Percentiles rank a stretch among this genome's conserved stretches.
Conservation (phyloP, 208 protist genomes). For the Acanthamoeba royreba region DNA sequence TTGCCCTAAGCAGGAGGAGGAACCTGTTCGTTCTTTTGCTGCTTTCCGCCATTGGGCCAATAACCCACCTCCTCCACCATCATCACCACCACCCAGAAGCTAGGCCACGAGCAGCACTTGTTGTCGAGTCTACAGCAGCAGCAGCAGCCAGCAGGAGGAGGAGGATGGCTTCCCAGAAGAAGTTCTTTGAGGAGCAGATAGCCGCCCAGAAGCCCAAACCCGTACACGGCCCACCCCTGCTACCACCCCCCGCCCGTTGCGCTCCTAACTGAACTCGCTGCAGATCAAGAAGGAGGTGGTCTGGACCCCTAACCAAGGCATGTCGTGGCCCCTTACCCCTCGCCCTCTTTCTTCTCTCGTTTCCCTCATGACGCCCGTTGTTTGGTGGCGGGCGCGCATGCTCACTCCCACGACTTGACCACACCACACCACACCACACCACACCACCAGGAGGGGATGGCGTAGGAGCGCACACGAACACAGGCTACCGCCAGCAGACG, state of each 20-base stretch:
- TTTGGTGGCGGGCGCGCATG: no score
- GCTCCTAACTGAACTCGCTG: not conserved
- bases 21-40: no score
- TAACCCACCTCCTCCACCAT: no score
- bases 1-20: no score
- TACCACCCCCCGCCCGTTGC: not conserved
- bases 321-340: not conserved
- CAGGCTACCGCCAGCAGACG: not conserved
- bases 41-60: no score
- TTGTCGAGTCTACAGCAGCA: no score
- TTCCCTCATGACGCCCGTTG: no score
- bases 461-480: not conserved
- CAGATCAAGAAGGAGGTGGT: constrained; percentile 12
- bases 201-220: not conserved
- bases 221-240: not conserved
- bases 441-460: not conserved
- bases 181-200: not conserved
- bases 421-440: no score
- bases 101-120: no score
- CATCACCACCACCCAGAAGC: no score
- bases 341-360: no score
- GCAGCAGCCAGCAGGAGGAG: not conserved
- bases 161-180: not conserved
- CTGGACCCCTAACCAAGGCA: not conserved
- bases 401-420: no score